Conservation (phyloP, 495 filamentous ascomycete species). For the Halenospora varia region DNA sequence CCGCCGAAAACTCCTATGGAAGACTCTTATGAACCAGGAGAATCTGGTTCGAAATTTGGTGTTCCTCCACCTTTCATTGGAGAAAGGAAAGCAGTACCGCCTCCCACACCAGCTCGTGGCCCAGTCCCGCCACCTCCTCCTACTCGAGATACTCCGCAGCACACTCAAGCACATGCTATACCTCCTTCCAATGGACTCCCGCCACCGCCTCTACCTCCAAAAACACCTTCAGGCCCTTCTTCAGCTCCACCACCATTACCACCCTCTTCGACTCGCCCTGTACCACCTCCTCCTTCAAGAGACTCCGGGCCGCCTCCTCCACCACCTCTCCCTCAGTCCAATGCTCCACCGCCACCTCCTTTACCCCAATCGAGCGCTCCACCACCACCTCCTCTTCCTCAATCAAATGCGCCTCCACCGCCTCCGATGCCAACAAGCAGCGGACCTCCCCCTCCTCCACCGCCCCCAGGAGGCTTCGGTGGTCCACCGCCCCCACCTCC, state of each 20-base stretch:
- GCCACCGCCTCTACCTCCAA: constrained; percentile 69
- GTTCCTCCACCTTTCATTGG: constrained; percentile 83
- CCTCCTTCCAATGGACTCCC: constrained; percentile 37
- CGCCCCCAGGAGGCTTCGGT: constrained; percentile 27
- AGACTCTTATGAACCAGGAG: constrained; percentile 39
- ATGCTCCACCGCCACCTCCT: constrained; percentile 24
- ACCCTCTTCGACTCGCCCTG: constrained; percentile 38
- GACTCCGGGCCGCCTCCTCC: constrained; percentile 37
- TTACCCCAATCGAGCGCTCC: constrained; percentile 24
- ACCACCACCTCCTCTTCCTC: constrained; percentile 21
- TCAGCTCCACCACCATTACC: constrained; percentile 58
- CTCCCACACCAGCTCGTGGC: constrained; percentile 70
- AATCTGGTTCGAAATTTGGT: constrained; percentile 52
- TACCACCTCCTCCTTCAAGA: constrained; percentile 37
- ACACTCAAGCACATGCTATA: constrained; percentile 31
- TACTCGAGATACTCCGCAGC: constrained; percentile 38
- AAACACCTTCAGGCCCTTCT: constrained; percentile 58
- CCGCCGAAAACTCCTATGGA: constrained; percentile 85
- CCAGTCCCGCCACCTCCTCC: constrained; percentile 65
- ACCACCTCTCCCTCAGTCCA: constrained; percentile 26
- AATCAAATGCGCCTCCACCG: constrained; percentile 32
- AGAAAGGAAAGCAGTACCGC: constrained; percentile 60
- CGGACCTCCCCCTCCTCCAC: constrained; percentile 40
- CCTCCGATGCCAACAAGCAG: constrained; percentile 31
- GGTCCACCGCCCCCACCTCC: constrained; percentile 50